Conservation (phyloP, 1,284 basidiomycete genomes). For the Ganoderma sinense region DNA sequence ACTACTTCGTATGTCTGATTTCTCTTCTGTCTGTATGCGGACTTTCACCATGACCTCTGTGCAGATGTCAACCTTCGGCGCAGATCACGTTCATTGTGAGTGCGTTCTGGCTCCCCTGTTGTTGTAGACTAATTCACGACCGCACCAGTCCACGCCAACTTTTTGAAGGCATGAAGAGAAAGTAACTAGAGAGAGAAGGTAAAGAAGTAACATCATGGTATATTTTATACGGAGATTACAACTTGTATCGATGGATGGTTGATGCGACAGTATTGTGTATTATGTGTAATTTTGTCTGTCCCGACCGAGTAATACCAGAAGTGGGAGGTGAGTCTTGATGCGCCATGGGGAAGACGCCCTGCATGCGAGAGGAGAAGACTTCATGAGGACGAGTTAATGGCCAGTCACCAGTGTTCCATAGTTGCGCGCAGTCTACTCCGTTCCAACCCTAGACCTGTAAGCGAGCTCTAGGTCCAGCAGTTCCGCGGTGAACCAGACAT, state of each 20-base stretch:
- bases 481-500: constrained; percentile 71
- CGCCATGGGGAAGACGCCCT: not conserved
- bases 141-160: constrained; percentile 75
- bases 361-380: not conserved
- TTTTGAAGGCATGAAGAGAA: constrained; percentile 65
- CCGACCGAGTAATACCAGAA: not conserved
- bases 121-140: constrained; percentile 10
- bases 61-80: constrained; percentile 74
- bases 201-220: constrained; percentile 23
- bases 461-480: constrained; percentile 62
- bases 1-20: constrained; percentile 75
- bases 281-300: constrained; percentile 8
- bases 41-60: not conserved
- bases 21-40: not conserved
- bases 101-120: constrained; percentile 5
- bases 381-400: not conserved
- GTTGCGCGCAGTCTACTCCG: constrained; percentile 20
- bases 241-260: constrained; percentile 25
- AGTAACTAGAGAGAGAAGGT: not conserved
- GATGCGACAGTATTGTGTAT: constrained; percentile 15
- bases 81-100: constrained; percentile 53
- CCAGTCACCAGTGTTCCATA: not conserved
- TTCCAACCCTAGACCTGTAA: constrained; percentile 62
- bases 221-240: constrained; percentile 19
- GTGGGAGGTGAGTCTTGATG: not conserved